phyloP scores from a whole-genome alignment of 345 rosid species.

The Balakata baccata region DNA sequence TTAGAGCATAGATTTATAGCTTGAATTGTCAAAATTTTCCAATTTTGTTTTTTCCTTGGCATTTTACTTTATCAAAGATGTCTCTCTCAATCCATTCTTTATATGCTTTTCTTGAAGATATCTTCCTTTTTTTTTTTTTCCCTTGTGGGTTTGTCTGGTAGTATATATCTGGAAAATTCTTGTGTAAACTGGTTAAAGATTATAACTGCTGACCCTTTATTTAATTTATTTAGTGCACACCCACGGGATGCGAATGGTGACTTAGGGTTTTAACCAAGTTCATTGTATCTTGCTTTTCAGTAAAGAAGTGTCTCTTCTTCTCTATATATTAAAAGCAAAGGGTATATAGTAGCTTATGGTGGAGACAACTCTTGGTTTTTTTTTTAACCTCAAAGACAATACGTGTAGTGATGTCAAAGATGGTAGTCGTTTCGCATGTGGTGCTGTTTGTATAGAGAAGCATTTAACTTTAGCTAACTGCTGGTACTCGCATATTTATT shows the following conservation, averaged over 20 bases:
- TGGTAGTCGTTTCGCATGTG: constrained; percentile 19
- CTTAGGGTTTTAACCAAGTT: constrained; percentile 41
- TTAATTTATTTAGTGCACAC: too few relatives aligned
- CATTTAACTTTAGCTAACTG: neutral
- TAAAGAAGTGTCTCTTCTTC: constrained; percentile 43
- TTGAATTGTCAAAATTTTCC: neutral
- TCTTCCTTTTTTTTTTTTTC: neutral
- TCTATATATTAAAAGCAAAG: constrained; percentile 17
- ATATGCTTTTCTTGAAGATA: neutral
- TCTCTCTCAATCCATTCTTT: constrained; percentile 3
- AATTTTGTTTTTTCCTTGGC: neutral
- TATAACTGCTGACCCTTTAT: too few relatives aligned
- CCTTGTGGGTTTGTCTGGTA: too few relatives aligned
- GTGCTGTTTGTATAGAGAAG: neutral
- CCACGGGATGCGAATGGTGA: constrained; percentile 7
- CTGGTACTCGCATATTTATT: neutral
- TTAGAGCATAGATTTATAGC: neutral
- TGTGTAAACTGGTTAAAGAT: too few relatives aligned
- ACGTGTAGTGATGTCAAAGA: constrained; percentile 9
- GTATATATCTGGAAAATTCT: too few relatives aligned
- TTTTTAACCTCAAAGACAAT: neutral
- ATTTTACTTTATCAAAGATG: neutral
- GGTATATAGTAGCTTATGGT: too few relatives aligned
- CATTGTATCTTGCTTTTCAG: constrained; percentile 60
- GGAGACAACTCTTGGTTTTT: neutral